These are phyloP conservation scores for Bryoerythrophyllum caledonicum DNA, from an alignment of 225 moss, liverwort and hornwort genomes.

Conservation along the genomic window DNA sequence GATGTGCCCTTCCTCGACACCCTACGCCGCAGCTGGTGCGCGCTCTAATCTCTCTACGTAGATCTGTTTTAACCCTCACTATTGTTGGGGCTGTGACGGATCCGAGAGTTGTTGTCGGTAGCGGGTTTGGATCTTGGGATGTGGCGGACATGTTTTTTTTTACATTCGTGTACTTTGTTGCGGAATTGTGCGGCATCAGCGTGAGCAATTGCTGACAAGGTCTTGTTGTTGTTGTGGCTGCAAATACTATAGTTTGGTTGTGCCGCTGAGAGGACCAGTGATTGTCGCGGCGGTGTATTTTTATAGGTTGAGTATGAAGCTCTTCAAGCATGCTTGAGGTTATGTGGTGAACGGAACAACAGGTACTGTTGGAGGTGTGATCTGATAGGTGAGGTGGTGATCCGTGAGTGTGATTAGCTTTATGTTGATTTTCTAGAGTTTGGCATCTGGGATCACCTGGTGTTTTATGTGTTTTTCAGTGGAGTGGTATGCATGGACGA, in stretches of 20 bases:
- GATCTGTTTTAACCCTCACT: neutral
- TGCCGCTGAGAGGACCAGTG: conserved; percentile 84
- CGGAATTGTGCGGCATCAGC: neutral
- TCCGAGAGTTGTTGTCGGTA: neutral
- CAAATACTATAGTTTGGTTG: conserved; percentile 79
- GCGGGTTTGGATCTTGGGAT: neutral
- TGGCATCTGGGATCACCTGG: conserved; percentile 7
- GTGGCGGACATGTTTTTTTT: neutral
- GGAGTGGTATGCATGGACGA: neutral
- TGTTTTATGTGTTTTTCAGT: neutral
- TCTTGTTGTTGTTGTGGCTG: conserved; percentile 10
- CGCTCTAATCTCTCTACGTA: neutral
- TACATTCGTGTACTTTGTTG: neutral
- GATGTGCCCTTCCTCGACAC: conserved; percentile 51
- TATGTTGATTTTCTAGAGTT: neutral
- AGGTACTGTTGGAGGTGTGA: conserved; percentile 32
- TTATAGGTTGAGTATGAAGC: conserved; percentile 97
- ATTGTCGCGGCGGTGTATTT: conserved; percentile 78
- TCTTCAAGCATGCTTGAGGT: conserved; percentile 88
- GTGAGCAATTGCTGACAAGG: neutral
- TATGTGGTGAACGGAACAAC: too few species aligned
- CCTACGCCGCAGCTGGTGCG: conserved; percentile 66
- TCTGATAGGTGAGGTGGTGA: too few species aligned
- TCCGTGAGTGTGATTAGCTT: neutral
- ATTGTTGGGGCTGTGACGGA: neutral